Evolutionary conservation across 495 filamentous ascomycete genomes (phyloP), one percentile per base, ranked within the genome.

Genomic region (Pyrenula massariospora): DNA sequence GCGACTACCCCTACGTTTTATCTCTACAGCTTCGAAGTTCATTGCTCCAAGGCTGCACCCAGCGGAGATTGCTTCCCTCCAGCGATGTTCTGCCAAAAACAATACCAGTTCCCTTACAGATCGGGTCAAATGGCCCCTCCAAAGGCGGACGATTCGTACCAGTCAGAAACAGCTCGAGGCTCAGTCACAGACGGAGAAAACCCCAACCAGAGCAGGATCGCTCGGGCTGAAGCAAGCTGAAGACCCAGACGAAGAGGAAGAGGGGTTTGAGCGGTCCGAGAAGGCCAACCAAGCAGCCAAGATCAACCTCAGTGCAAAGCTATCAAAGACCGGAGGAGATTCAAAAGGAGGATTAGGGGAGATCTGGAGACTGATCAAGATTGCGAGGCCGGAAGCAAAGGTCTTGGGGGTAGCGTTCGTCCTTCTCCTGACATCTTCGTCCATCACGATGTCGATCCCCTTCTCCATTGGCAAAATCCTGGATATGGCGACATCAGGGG

Each of bases 401-500:
- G 85, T 84, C 67, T 82, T 98, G n/a, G 74, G 75, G 12, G 70
- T 84, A 24, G 93, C 93, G 0, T 90, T 96, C 63, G 68, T 85
- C 54, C 85, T 93, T 66, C 77, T 98, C 54, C 71, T 97, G 25
- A 73, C 95, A 50, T 96, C 92, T 1, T 96, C 91, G 3, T 74
- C 80, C 25, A 88, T 98, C 58, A 93, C 90, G 25, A 94, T 97
- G 84, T 88, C 89, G 3, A 88, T 98, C 56, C 93, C 93, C 19
- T 92, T 96, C 63, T 94, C 91, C 0, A 95, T 98, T 60, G 93
- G 93, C 22, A 91, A 88, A 69, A 93, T 98, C 54, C 78, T 98
- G 66, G 94, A 98, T 70, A 78, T 88, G 48, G 88, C 90, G 24
- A 89, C 87, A 0, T 74, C 85, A 68, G 69, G 75, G 58, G 56